Base-by-base conservation (phyloP, 495 filamentous ascomycete species). In the Cercophora newfieldiana region DNA sequence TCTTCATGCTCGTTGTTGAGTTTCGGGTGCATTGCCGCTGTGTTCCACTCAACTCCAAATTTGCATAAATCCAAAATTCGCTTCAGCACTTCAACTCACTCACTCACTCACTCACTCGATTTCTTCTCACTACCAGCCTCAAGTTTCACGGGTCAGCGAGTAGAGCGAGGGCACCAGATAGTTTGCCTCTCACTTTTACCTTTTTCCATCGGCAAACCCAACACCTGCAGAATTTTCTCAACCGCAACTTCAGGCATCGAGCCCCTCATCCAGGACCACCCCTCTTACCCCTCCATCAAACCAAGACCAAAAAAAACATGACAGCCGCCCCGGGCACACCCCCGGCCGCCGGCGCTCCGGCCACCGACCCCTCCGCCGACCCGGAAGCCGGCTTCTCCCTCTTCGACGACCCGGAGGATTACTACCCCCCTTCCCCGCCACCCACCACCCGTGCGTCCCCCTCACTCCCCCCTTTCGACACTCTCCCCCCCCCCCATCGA, bases 381-480 rank as follows among this genome's bases (percentile, higher is more conserved):
- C 2, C 21, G 24, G 59, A 33, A 58, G 49, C 50, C 49, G 82
- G 82, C 22, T 29, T 51, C 65, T 29, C 22, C 21, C 79, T 96
- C 68, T 96, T 97, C 79, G 68, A 87, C 54, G 94, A 96, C 66
- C 94, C 94, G 7, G 81, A 85, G 33, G 89, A 86, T 72, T 97
- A 86, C 81, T 94, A 89, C 73, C 85, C 86, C 14, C 86, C 91
- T 0, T 85, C 90, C 63, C 87, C 88, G 53, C 83, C 86, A 21
- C 85, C 90, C 21, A 92, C 90, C 12, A 86, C 82, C 62, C 86
- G 37, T 44, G 10, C 37, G 37, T 44, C 12, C 37, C 37, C 12
- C 30, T 16, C 37, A 2, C 37, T 44, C 37, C 37, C 37, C 37
- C 37, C 37, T 44, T 33, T 12, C 2, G 10, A 44, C 12, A 2